Evolutionary conservation across 2,329 filamentous ascomycete genomes (phyloP).

Genomic region (Anisogramma anomala): DNA sequence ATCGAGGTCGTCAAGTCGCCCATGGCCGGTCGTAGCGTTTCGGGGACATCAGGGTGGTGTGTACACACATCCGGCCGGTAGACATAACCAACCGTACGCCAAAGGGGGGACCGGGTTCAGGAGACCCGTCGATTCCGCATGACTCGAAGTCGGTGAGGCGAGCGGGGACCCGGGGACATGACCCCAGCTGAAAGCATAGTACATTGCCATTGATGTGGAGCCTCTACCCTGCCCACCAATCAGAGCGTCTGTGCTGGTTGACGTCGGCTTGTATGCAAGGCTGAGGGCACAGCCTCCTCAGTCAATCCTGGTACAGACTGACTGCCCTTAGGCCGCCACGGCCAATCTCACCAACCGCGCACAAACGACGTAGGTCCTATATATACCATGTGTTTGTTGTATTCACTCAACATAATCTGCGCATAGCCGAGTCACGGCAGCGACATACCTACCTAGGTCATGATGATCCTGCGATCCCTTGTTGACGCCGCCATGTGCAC

Average conservation of each 20-base stretch:
- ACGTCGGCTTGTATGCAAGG: background rate
- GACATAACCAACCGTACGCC: conserved; percentile 5
- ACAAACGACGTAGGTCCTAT: background rate
- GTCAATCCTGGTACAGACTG: no score
- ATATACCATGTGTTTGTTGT: background rate
- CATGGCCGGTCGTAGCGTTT: conserved; percentile 9
- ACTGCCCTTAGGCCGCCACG: no score
- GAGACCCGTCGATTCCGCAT: background rate
- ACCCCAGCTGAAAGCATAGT: no score
- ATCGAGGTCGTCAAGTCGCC: conserved; percentile 9
- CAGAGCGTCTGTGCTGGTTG: background rate
- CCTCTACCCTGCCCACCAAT: background rate
- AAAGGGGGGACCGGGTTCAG: background rate
- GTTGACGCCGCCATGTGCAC: background rate
- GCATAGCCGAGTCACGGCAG: background rate
- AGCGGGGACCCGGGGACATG: no score
- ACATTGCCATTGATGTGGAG: no score
- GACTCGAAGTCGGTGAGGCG: conserved; percentile 1
- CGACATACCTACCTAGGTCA: background rate
- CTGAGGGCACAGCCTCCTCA: background rate
- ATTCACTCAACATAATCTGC: background rate
- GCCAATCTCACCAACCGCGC: background rate
- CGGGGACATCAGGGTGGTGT: conserved; percentile 1
- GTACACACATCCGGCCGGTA: background rate
- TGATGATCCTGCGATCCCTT: background rate